Conservation (phyloP, 1,284 basidiomycete species). For the Microbotryum silenes-acaulis region DNA sequence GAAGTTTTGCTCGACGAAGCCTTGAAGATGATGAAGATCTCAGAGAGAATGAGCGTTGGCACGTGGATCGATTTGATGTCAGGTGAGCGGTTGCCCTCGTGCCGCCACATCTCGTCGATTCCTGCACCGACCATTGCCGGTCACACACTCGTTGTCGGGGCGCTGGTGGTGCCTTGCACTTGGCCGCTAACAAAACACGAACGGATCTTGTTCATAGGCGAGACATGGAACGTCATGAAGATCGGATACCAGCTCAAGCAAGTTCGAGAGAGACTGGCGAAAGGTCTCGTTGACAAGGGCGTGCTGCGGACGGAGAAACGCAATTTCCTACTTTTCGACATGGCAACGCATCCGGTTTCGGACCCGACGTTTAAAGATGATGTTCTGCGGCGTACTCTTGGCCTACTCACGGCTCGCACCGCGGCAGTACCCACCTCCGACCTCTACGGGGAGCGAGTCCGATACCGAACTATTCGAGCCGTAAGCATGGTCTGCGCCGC, state of each 20-base stretch:
- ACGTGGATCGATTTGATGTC: constrained; percentile 89
- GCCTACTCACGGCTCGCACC: constrained; percentile 73
- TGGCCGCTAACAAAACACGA: too few relatives aligned
- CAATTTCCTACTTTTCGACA: constrained; percentile 95
- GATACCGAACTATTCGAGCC: constrained; percentile 69
- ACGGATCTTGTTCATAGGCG: constrained; percentile 50
- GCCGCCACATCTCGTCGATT: too few relatives aligned
- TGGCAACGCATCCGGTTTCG: constrained; percentile 92
- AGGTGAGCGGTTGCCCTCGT: constrained; percentile 51
- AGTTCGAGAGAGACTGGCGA: constrained; percentile 90
- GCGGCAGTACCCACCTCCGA: constrained; percentile 60
- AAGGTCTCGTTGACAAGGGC: constrained; percentile 93
- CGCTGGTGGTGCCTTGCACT: too few relatives aligned
- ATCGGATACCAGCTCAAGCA: constrained; percentile 96
- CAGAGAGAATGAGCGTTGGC: constrained; percentile 76
- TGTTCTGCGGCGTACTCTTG: constrained; percentile 64
- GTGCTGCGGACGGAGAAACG: constrained; percentile 93
- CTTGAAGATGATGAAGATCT: constrained; percentile 79
- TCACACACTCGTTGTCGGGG: too few relatives aligned
- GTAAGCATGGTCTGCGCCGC: constrained; percentile 75
- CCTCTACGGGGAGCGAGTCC: constrained; percentile 63
- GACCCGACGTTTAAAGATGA: constrained; percentile 81
- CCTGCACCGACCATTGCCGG: too few relatives aligned
- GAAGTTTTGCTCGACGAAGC: constrained; percentile 93
- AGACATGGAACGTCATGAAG: constrained; percentile 98